A percentile compares a stretch with the other conserved stretches of the same genome.
Conservation (phyloP, 768 basidiomycete genomes). For the Tricholoma flavovirens region DNA sequence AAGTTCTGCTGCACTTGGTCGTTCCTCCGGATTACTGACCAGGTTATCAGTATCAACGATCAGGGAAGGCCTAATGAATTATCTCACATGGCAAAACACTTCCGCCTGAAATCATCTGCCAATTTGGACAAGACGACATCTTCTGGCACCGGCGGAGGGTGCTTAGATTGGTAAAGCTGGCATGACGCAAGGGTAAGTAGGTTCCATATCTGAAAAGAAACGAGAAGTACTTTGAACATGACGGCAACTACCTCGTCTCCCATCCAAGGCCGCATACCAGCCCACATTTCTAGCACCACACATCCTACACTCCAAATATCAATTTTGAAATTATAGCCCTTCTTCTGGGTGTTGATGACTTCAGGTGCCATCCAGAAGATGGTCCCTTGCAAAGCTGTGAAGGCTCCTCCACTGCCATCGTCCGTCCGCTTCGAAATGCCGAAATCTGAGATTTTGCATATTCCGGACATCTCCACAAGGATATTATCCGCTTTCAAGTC, state of each 20-base stretch:
- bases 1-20: constrained; percentile 75
- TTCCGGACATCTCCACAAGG: constrained; percentile 84
- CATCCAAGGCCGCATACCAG: constrained; percentile 91
- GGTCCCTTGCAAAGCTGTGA: constrained; percentile 94
- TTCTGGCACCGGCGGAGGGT: constrained; percentile 84
- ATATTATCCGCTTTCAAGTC: constrained; percentile 99
- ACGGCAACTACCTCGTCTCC: constrained; percentile 87
- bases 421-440: constrained; percentile 97
- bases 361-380: constrained; percentile 99
- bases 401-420: constrained; percentile 76
- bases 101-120: constrained; percentile 80
- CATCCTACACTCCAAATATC: constrained; percentile 99
- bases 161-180: constrained; percentile 80
- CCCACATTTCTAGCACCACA: constrained; percentile 99
- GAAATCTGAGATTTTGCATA: constrained; percentile 98
- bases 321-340: constrained; percentile 93
- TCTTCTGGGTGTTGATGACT: constrained; percentile 80
- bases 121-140: constrained; percentile 69
- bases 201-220: background rate
- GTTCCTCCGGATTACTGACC: constrained; percentile 72
- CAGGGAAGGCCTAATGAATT: background rate
- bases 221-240: constrained; percentile 79
- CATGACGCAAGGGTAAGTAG: background rate
- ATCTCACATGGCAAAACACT: constrained; percentile 87
- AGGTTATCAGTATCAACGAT: background rate